Evolutionary conservation across 371 early-diverging fungal genomes (phyloP), one percentile per base, ranked within the genome.

Genomic region (Mycotypha africana): DNA sequence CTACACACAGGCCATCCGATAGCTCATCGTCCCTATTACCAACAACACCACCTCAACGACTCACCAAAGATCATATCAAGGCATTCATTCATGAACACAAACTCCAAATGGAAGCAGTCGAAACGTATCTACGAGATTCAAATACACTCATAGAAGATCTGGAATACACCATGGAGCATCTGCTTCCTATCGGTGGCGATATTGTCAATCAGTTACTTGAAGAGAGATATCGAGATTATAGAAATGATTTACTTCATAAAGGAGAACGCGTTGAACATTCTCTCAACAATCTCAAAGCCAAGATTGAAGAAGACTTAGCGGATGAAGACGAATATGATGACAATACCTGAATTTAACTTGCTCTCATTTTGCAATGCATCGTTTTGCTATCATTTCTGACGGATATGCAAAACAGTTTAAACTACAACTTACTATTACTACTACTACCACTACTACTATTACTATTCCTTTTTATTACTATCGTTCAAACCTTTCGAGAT

Each of bases 51-150:
- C 14, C 31, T 16, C 8, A 9, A 2, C 28, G 31, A 1, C 20
- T 42, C n/a, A 47, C 30, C 8, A 35, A 36, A 28, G 30, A 24
- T 10, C 39, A 50, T 22, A 37, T 50, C 22, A 32, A 30, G 7
- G 23, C 81, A 1, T 81, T 93, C 46, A 74, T 89, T 7, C 80
- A 74, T 19, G 56, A 70, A 33, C 94, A 93, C 49, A 79, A 89
- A 3, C 73, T 78, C 16, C 86, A 91, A 57, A 67, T 94, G 38
- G 79, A 85, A 26, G 81, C 85, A 28, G 65, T 84, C 8, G 83
- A 85, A 15, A 91, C 90, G 38, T 67, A 81, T 34, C 73, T 82
- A 26, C 83, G 84, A 46, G 67, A 70, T 20, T 53, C 65, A 8
- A 59, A 47, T 6, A 47, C 58, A 51, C 41, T 56, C 16, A 51